Conservation (phyloP, 2,329 filamentous ascomycete genomes). For the Mycosphaerella sp. region DNA sequence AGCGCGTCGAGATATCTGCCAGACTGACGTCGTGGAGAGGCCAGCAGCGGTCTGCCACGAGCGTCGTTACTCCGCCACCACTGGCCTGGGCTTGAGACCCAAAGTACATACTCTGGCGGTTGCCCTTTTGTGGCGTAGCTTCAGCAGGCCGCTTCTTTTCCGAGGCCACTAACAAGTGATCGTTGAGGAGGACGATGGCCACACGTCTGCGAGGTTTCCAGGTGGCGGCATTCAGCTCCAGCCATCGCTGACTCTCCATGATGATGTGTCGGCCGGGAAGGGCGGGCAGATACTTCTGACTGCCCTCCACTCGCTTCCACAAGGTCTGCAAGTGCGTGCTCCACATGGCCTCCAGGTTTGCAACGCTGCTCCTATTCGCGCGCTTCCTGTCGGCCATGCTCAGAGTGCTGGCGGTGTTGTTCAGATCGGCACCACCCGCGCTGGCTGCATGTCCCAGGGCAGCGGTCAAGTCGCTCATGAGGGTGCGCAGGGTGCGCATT, state of each 20-base stretch:
- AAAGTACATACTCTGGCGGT: constrained; percentile 29
- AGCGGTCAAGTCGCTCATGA: constrained; percentile 80
- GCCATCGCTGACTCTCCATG: constrained; percentile 87
- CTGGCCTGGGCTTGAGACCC: constrained; percentile 40
- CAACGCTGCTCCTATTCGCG: constrained; percentile 86
- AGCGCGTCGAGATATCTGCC: constrained; percentile 64
- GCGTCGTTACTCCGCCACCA: constrained; percentile 45
- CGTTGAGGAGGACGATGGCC: constrained; percentile 87
- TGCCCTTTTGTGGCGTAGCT: constrained; percentile 21
- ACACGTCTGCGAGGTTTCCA: constrained; percentile 89
- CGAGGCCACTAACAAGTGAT: constrained; percentile 84
- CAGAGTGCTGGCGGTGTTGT: constrained; percentile 31
- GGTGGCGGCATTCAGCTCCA: constrained; percentile 93
- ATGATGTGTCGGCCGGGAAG: constrained; percentile 87
- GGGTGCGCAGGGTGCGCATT: constrained; percentile 80
- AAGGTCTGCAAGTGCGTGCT: constrained; percentile 66
- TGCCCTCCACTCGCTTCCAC: constrained; percentile 96
- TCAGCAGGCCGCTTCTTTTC: constrained; percentile 70
- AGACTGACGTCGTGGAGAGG: constrained; percentile 87
- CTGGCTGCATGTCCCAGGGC: constrained; percentile 44
- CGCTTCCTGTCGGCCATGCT: constrained; percentile 43
- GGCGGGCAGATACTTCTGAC: constrained; percentile 92
- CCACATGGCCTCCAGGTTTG: constrained; percentile 63
- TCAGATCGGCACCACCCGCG: constrained; percentile 34
- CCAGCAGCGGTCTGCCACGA: constrained; percentile 93